Evolutionary conservation across 2,329 filamentous ascomycete species (phyloP).

Genomic region (Sarocladium oryzae): DNA sequence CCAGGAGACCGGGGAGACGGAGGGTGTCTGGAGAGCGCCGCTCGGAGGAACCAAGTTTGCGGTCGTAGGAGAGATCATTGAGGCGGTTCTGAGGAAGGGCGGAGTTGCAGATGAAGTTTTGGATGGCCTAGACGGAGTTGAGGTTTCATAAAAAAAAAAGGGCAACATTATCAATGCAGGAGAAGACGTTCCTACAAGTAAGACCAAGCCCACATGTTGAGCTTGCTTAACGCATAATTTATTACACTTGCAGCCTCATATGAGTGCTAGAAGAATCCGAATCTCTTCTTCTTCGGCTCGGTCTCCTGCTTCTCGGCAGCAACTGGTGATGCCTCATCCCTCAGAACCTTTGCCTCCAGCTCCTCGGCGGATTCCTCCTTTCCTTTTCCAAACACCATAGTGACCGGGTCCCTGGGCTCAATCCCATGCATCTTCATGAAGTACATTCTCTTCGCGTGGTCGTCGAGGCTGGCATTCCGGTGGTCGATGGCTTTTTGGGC

Average conservation of each 20-base stretch:
- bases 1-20: constrained; percentile 36
- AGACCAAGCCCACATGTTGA: neutral
- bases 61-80: constrained; percentile 67
- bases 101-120: constrained; percentile 85
- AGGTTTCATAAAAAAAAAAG: constrained; percentile 43
- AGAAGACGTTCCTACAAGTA: neutral
- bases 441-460: constrained; percentile 78
- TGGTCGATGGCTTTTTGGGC: constrained; percentile 63
- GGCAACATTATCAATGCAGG: neutral
- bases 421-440: constrained; percentile 84
- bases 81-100: constrained; percentile 66
- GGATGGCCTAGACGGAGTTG: constrained; percentile 70
- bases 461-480: constrained; percentile 68
- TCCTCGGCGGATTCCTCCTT: constrained; percentile 29
- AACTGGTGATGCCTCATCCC: neutral
- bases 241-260: constrained; percentile 10
- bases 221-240: neutral
- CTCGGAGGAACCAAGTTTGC: constrained; percentile 74
- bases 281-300: constrained; percentile 63
- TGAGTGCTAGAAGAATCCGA: constrained; percentile 65
- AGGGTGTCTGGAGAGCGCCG: constrained; percentile 81
- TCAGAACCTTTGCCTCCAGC: constrained; percentile 27
- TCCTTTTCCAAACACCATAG: constrained; percentile 34
- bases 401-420: constrained; percentile 54
- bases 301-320: constrained; percentile 22